A percentile compares a stretch with the other conserved stretches of the same genome.
phyloP scores from a whole-genome alignment of 352 stramenopile species.

The Globisporangium perplexum region DNA sequence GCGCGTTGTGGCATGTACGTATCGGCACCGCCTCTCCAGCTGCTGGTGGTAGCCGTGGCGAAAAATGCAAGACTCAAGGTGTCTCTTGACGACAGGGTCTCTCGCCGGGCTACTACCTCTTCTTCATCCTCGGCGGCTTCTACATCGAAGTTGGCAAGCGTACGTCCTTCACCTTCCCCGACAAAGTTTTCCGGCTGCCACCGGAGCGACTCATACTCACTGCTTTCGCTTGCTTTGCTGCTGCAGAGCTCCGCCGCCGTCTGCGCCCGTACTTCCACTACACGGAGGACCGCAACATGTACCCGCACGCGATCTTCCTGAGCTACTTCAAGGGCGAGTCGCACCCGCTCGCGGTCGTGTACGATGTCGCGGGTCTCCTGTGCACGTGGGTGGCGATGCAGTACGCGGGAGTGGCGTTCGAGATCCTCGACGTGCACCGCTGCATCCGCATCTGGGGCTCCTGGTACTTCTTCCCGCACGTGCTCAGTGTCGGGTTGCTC shows the following conservation, averaged over 20 bases:
- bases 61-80: slow-evolving; percentile 6
- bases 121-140: slow-evolving; percentile 80
- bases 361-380: slow-evolving; percentile 65
- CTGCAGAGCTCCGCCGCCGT: slow-evolving; percentile 61
- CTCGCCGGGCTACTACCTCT: slow-evolving; percentile 84
- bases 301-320: slow-evolving; percentile 76
- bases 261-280: slow-evolving; percentile 81
- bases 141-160: slow-evolving; percentile 86
- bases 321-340: slow-evolving; percentile 72
- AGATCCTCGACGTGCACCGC: slow-evolving; percentile 73
- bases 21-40: no score
- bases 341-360: slow-evolving; percentile 71
- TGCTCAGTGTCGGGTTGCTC: slow-evolving; percentile 52
- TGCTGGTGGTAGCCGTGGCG: no score
- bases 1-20: slow-evolving; percentile 81
- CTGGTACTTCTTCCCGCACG: slow-evolving; percentile 79
- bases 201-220: not conserved
- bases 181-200: no score
- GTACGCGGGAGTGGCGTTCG: slow-evolving; percentile 81
- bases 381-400: slow-evolving; percentile 84
- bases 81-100: slow-evolving; percentile 44
- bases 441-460: slow-evolving; percentile 72
- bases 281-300: slow-evolving; percentile 72
- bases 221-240: slow-evolving; percentile 1
- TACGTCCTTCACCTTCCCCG: slow-evolving; percentile 17